Evolutionary conservation across 495 filamentous ascomycete species (phyloP).

Genomic region (Chaetomium cochliodes): DNA sequence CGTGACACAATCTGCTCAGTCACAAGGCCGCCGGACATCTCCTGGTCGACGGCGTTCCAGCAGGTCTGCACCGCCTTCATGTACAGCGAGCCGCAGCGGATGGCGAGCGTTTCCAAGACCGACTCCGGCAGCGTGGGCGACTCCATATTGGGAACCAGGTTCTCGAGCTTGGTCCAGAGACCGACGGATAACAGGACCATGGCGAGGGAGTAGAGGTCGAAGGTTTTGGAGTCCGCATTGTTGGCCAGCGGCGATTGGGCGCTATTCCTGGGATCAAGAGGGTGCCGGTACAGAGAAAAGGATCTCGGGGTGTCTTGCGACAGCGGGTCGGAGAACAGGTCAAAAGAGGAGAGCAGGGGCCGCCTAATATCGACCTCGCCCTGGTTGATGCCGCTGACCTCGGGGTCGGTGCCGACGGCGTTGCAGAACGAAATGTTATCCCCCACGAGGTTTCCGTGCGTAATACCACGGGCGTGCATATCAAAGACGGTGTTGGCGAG

Average conservation of each 20-base stretch:
- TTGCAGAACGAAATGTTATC: slow-evolving; percentile 80
- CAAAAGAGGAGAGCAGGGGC: slow-evolving; percentile 77
- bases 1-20: slow-evolving; percentile 44
- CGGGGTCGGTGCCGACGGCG: slow-evolving; percentile 41
- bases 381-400: slow-evolving; percentile 38
- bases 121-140: slow-evolving; percentile 42
- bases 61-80: slow-evolving; percentile 79
- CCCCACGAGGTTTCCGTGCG: slow-evolving; percentile 78
- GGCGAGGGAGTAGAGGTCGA: slow-evolving; percentile 83
- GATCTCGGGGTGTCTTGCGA: slow-evolving; percentile 42
- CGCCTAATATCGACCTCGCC: slow-evolving; percentile 64
- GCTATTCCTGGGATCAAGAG: slow-evolving; percentile 64
- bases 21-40: slow-evolving; percentile 44
- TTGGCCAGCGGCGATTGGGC: slow-evolving; percentile 49
- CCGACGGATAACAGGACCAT: slow-evolving; percentile 84
- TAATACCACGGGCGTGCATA: slow-evolving; percentile 69
- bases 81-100: slow-evolving; percentile 74
- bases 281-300: slow-evolving; percentile 68
- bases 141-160: slow-evolving; percentile 48
- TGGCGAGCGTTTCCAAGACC: slow-evolving; percentile 60
- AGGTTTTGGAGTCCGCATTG: slow-evolving; percentile 54
- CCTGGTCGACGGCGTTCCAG: slow-evolving; percentile 71
- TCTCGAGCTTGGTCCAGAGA: slow-evolving; percentile 76
- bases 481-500: slow-evolving; percentile 73
- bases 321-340: slow-evolving; percentile 71